These are phyloP conservation scores for Anastatica hierochuntica DNA, from an alignment of 345 rosid genomes.

Conservation along the genomic window DNA sequence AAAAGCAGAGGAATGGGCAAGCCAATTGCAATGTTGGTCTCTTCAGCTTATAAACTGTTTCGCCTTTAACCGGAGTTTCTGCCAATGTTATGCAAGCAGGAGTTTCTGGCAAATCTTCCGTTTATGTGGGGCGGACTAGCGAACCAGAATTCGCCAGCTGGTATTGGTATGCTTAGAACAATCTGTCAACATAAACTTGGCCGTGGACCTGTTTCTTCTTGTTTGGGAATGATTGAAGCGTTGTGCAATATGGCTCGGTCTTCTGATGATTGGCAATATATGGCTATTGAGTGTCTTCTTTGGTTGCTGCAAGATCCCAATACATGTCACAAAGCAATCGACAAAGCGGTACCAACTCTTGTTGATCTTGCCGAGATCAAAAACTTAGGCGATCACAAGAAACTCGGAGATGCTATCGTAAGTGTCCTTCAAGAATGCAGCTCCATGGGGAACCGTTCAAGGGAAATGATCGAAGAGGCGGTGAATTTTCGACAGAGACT, in stretches of 20 bases:
- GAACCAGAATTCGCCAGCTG: conserved; percentile 96
- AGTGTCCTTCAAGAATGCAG: conserved; percentile 70
- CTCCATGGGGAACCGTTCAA: conserved; percentile 41
- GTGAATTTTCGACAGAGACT: conserved; percentile 60
- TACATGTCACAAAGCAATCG: conserved; percentile 72
- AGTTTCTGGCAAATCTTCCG: conserved; percentile 79
- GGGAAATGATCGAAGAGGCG: conserved; percentile 66
- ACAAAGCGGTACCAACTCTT: conserved; percentile 72
- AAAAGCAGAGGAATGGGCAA: conserved; percentile 99
- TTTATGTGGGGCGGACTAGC: conserved; percentile 99
- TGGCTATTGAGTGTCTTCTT: conserved; percentile 97
- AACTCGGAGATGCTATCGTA: conserved; percentile 76
- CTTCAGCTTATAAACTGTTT: conserved; percentile 99
- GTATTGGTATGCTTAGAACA: conserved; percentile 89
- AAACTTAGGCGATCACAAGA: conserved; percentile 83
- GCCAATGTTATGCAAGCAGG: conserved; percentile 81
- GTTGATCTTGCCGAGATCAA: conserved; percentile 81
- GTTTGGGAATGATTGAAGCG: conserved; percentile 87
- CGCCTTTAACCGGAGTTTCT: conserved; percentile 95
- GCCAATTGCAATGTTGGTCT: conserved; percentile 98
- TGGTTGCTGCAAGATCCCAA: conserved; percentile 95
- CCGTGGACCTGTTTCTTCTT: conserved; percentile 78
- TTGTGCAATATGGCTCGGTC: conserved; percentile 88
- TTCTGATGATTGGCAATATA: conserved; percentile 99
- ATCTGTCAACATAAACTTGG: conserved; percentile 95